Evolutionary conservation across 2,329 filamentous ascomycete species (phyloP), one percentile per base, ranked within the genome.

Genomic region (Scopulariopsis brevicaulis): DNA sequence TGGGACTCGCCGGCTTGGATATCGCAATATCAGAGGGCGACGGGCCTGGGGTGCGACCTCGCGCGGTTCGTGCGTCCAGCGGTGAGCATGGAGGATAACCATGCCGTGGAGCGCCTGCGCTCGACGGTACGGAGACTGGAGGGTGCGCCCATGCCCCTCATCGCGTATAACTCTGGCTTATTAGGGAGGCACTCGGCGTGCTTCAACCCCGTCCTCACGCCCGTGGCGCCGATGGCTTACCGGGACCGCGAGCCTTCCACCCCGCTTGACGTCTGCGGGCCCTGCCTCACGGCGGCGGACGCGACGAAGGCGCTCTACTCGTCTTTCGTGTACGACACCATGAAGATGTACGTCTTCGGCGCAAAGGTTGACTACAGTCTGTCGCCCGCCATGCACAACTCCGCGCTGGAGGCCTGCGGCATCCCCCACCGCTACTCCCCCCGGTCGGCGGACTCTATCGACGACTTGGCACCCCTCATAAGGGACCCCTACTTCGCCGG

Each of bases 381-480:
- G 58, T 90, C 87, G 0, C 87, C 88, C 1, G 84, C 85, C 7
- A 91, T 91, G 86, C 87, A 92, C 67, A 88, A 84, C 58, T 77
- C 84, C 6, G 87, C 87, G 0, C 83, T 88, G 59, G 74, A 77
- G 56, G 79, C 78, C 1, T 87, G 83, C 62, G 87, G 87, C 0
- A 82, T 91, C 67, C 83, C 82, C 0, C 87, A 91, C 63, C 69
- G 76, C 6, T 90, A 89, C 65, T 71, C 75, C n/a, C 82, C 83
- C 1, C 77, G 83, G 59, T 85, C 87, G 55, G 83, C 84, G 5
- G 71, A 77, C 20, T 82, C 81, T 0, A 68, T 91, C 12, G 79
- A 81, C 43, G 81, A 82, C 12, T 73, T 91, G n/a, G 78, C 80
- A 61, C 77, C 82, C 22, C 73, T 89, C 2, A 81, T 87, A 28